phyloP scores from a whole-genome alignment of 2,329 filamentous ascomycete genomes.

The Sordariomycetes sp. region DNA sequence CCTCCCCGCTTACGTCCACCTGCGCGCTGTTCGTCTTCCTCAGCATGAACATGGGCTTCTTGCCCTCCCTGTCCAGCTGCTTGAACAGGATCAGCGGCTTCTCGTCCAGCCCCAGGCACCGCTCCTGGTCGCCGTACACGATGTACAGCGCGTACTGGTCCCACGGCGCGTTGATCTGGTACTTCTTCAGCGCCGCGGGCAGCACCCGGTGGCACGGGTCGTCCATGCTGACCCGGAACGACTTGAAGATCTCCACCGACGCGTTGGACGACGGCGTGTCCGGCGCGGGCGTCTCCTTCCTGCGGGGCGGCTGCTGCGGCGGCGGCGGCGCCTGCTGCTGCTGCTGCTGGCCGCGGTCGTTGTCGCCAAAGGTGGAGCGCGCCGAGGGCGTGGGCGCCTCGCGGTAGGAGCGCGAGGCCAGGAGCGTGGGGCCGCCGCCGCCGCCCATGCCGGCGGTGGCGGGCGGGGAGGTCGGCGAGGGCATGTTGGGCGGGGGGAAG shows the following conservation, averaged over 20 bases:
- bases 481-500: conserved; percentile 49
- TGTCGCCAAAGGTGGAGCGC: conserved; percentile 43
- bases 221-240: conserved; percentile 94
- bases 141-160: conserved; percentile 97
- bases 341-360: conserved; percentile 27
- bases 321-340: neutral
- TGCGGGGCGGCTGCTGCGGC: conserved; percentile 29
- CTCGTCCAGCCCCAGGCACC: conserved; percentile 83
- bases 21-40: conserved; percentile 51
- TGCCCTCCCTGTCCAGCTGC: conserved; percentile 89
- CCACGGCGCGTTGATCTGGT: conserved; percentile 97
- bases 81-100: conserved; percentile 95
- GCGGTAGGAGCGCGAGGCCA: conserved; percentile 51
- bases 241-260: conserved; percentile 95
- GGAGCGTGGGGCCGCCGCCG: conserved; percentile 38
- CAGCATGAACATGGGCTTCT: conserved; percentile 99
- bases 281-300: conserved; percentile 50
- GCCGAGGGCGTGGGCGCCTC: conserved; percentile 41
- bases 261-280: conserved; percentile 48
- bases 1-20: conserved; percentile 30
- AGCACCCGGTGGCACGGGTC: conserved; percentile 97
- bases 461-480: conserved; percentile 59
- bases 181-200: conserved; percentile 90
- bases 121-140: conserved; percentile 96
- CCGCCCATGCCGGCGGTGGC: conserved; percentile 34